Base-by-base conservation (phyloP, 1,139 yeast species). In the Protomyces gravidus region DNA sequence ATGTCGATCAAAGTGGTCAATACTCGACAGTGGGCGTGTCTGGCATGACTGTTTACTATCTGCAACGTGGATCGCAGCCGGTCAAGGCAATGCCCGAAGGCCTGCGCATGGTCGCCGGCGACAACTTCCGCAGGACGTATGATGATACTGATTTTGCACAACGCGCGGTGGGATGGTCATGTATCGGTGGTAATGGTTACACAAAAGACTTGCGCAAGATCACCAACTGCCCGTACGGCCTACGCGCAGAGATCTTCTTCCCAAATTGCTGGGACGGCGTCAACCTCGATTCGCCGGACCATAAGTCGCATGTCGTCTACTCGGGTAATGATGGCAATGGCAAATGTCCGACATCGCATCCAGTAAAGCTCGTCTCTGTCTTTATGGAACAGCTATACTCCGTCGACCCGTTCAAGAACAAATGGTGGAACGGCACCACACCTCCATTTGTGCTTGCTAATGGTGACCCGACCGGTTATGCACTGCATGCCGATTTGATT, bases 191-290 rank as follows among this genome's bases (percentile, higher is more conserved):
- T 5, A 30, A 32, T 19, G 59, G 55, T 5, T 55, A 55, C 36
- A 49, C 32, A 23, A 55, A 40, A 36, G 32, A 28, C 19, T 36
- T 49, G 17, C 25, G 27, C 21, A 28, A 15, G 15, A 51, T 45
- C 48, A 52, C 33, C 33, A 49, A 51, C 32, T 61, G 63, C 45
- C 60, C 63, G 17, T 27, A 53, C 30, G 63, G 63, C n/a, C 50
- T 61, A 19, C 59, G 62, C 7, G 52, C 57, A 23, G 62, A 61
- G 57, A 55, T 61, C 26, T 53, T 46, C 52, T 59, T 61, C n/a
- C 63, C 61, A 3, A 59, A 61, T 15, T 61, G 63, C 52, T 61
- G 63, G 63, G 59, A 61, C 23, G 63, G 63, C 13, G 60, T 52
- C 21, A 53, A 58, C 33, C 51, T 61, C 26, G 59, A 58, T 32